A percentile compares a stretch with the other conserved stretches of the same genome.
Evolutionary conservation across 495 filamentous ascomycete species (phyloP).

Genomic region (Daldinia vernicosa): DNA sequence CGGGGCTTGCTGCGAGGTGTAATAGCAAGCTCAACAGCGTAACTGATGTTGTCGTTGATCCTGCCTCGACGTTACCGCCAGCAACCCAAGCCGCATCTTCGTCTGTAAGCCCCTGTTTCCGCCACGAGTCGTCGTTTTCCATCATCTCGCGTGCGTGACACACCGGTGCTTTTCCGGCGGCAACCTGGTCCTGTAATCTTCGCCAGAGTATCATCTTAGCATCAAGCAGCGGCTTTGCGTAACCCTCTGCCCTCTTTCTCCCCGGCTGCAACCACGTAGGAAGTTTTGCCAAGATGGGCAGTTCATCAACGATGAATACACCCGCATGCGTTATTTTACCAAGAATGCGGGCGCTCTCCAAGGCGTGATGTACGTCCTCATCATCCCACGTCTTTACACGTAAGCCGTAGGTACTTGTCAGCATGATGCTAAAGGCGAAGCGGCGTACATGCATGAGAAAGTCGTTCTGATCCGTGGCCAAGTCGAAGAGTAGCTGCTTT

Average conservation of each 20-base stretch:
- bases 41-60: slow-evolving; percentile 62
- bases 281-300: slow-evolving; percentile 34
- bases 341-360: slow-evolving; percentile 21
- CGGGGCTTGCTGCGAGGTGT: slow-evolving; percentile 50
- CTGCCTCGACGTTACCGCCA: slow-evolving; percentile 59
- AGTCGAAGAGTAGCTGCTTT: slow-evolving; percentile 54
- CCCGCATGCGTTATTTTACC: slow-evolving; percentile 30
- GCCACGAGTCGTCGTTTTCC: slow-evolving; percentile 28
- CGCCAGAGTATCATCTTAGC: slow-evolving; percentile 53
- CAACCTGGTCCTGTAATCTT: slow-evolving; percentile 49
- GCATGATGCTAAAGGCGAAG: slow-evolving; percentile 48
- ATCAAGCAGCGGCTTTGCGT: slow-evolving; percentile 45
- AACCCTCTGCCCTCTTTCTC: slow-evolving; percentile 13
- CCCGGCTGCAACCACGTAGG: slow-evolving; percentile 42
- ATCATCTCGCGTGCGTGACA: slow-evolving; percentile 37
- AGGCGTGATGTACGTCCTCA: slow-evolving; percentile 48
- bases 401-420: slow-evolving; percentile 48
- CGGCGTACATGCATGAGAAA: slow-evolving; percentile 50
- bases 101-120: slow-evolving; percentile 43
- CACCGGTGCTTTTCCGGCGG: slow-evolving; percentile 16
- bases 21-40: slow-evolving; percentile 61
- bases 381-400: slow-evolving; percentile 45
- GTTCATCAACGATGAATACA: slow-evolving; percentile 41
- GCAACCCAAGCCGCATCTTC: slow-evolving; percentile 53
- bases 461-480: slow-evolving; percentile 43